Evolutionary conservation across 2,329 filamentous ascomycete species (phyloP), one percentile per base, ranked within the genome.

Genomic region (Paecilomyces sp.): DNA sequence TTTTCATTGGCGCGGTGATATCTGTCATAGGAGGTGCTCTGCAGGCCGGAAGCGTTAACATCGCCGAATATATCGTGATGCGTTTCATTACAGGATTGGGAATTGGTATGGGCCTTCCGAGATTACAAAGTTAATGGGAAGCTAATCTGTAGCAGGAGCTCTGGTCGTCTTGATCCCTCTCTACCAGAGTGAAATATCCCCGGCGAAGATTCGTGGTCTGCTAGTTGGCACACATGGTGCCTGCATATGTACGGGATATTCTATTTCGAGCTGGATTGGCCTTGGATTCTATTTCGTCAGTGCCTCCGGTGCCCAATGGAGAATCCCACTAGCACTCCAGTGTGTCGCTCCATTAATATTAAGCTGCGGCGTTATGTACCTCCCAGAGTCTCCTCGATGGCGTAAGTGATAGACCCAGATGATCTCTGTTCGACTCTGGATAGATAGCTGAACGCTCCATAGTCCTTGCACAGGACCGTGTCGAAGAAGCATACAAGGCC

Each of bases 181-280:
- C 25, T 66, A 62, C 51, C 69, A 71, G 63, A 67, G 64, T 34
- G 67, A 72, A 60, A 62, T 71, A 2, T 62, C 66, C 3, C 68
- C 68, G 8, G 68, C 67, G 33, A 64, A 67, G 18, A 60, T 65
- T 56, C 66, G 67, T 8, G 68, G 70, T 2, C 56, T 70, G 36
- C 63, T 61, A 12, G 65, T 67, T 41, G 64, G 65, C 13, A 62
- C 67, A 7, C 67, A 70, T 53, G 68, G 65, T 13, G 64, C 70
- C 12, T 63, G 65, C 11, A 68, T 73, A 47, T 66, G 67, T 15
- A 31, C 60, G 0, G 69, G 68, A 1, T 73, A 73, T 51, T 67
- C 58, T 24, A 33, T 55, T 36, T 15, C 59, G 53, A 50, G 66
- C 63, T 62, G 68, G 70, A 56, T 71, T 56, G 70, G 67, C 56